Conservation (phyloP, 2,329 filamentous ascomycete genomes). For the Ceratocystis cacaofunesta region DNA sequence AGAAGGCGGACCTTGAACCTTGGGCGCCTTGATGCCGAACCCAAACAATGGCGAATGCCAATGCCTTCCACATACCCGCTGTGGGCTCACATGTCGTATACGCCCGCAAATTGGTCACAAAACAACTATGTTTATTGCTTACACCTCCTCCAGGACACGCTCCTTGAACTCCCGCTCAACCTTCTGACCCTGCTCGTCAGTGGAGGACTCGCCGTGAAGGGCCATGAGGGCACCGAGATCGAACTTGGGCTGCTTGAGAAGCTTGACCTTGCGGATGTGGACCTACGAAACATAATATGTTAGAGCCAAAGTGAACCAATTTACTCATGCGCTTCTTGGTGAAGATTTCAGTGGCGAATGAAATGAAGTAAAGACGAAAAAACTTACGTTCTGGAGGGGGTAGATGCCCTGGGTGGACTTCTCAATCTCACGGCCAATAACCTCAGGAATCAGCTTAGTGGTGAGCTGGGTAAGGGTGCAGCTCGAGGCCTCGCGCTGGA, state of each 20-base stretch:
- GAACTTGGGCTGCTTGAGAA: constrained; percentile 97
- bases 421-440: constrained; percentile 98
- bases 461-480: constrained; percentile 94
- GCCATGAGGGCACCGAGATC: constrained; percentile 91
- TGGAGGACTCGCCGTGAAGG: constrained; percentile 93
- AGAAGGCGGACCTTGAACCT: constrained; percentile 8
- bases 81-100: constrained; percentile 15
- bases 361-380: not conserved
- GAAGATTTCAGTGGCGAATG: not conserved
- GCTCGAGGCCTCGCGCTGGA: constrained; percentile 84
- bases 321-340: not conserved
- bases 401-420: constrained; percentile 99
- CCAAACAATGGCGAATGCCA: constrained; percentile 15
- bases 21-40: constrained; percentile 14
- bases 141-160: constrained; percentile 84
- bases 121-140: constrained; percentile 31
- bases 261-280: constrained; percentile 99
- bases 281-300: constrained; percentile 46
- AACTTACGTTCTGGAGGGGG: constrained; percentile 89
- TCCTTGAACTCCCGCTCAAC: constrained; percentile 99
- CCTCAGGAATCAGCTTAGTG: constrained; percentile 97
- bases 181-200: constrained; percentile 96
- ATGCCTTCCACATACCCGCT: constrained; percentile 16
- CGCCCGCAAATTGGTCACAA: constrained; percentile 17
- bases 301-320: not conserved